These are phyloP conservation scores for Fusarium anthophilum DNA, from an alignment of 2,329 filamentous ascomycete genomes.

Conservation along the genomic window DNA sequence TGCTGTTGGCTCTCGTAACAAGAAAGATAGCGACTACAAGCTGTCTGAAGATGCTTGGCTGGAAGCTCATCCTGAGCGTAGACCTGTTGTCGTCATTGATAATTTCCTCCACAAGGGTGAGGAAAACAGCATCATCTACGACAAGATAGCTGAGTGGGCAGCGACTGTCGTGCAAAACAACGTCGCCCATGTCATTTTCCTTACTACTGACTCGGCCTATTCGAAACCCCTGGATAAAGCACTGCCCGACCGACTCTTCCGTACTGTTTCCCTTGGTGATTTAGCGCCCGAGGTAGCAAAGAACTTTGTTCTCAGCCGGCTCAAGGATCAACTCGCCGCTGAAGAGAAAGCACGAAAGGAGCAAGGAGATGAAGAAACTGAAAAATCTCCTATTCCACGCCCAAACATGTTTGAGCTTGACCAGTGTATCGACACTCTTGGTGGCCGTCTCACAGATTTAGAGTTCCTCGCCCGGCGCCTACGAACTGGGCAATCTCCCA, in stretches of 20 bases:
- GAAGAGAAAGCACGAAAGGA: conserved; percentile 38
- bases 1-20: conserved; percentile 74
- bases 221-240: conserved; percentile 88
- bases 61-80: conserved; percentile 84
- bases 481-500: conserved; percentile 84
- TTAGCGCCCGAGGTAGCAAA: conserved; percentile 87
- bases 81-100: conserved; percentile 88
- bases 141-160: conserved; percentile 89
- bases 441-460: conserved; percentile 93
- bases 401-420: conserved; percentile 77
- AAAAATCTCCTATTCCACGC: conserved; percentile 36
- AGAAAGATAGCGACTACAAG: conserved; percentile 75
- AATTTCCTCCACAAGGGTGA: conserved; percentile 88
- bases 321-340: conserved; percentile 60
- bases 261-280: conserved; percentile 85
- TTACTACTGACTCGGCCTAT: conserved; percentile 89
- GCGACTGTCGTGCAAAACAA: conserved; percentile 86
- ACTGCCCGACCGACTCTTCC: conserved; percentile 90
- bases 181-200: conserved; percentile 91
- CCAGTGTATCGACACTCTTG: conserved; percentile 80
- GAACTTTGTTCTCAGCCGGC: conserved; percentile 85
- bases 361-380: conserved; percentile 38
- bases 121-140: conserved; percentile 71
- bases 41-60: conserved; percentile 87
- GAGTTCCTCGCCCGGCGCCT: conserved; percentile 93